These are phyloP conservation scores for Saksenaea vasiformis DNA, from an alignment of 371 early-diverging fungal species.

Conservation along the genomic window DNA sequence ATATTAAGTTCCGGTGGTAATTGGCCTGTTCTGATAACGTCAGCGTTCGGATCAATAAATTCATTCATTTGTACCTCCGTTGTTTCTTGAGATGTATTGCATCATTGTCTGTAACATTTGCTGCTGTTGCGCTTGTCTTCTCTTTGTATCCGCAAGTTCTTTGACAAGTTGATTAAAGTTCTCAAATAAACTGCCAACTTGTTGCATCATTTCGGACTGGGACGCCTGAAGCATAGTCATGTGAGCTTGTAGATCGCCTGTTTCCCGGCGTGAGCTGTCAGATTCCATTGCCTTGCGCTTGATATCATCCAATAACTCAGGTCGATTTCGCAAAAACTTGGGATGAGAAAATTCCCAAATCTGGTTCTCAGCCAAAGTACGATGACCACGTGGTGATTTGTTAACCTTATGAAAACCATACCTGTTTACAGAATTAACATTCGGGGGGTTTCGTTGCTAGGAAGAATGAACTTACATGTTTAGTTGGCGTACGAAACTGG, in stretches of 20 bases:
- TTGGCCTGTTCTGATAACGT: conserved; percentile 12
- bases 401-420: conserved; percentile 91
- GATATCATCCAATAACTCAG: conserved; percentile 83
- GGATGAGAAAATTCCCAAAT: conserved; percentile 93
- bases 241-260: conserved; percentile 72
- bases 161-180: conserved; percentile 69
- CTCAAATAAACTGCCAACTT: conserved; percentile 70
- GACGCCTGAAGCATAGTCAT: conserved; percentile 75
- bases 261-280: conserved; percentile 71
- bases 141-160: conserved; percentile 72
- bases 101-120: conserved; percentile 61
- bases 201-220: conserved; percentile 76
- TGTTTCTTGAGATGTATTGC: conserved; percentile 54
- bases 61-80: conserved; percentile 42
- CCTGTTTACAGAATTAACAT: conserved; percentile 34
- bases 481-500: conserved; percentile 86
- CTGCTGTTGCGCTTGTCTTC: conserved; percentile 64
- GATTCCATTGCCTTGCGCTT: conserved; percentile 86
- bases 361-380: conserved; percentile 83
- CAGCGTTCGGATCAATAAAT: conserved; percentile 6
- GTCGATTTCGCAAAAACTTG: conserved; percentile 77
- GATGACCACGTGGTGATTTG: conserved; percentile 82
- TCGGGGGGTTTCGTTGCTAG: neutral
- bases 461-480: conserved; percentile 65
- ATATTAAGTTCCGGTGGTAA: conserved; percentile 45